Evolutionary conservation across 2,329 filamentous ascomycete species (phyloP), one percentile per base, ranked within the genome.

Genomic region (Pseudogymnoascus sp.): DNA sequence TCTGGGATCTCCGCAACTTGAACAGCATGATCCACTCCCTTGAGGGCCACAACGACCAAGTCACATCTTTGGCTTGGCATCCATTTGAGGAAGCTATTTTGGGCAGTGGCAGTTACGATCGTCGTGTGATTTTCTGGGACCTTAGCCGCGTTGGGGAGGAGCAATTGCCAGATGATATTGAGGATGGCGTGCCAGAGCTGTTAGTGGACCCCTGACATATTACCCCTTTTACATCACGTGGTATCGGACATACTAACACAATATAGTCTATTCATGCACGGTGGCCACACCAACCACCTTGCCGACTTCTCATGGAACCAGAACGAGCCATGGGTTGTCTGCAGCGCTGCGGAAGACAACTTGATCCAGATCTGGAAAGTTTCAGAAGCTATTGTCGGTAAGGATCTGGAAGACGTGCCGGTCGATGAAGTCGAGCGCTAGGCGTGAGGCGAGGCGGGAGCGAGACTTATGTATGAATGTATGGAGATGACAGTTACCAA

Each of bases 241-340:
- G 50, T 15, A 3, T 50, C 65, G 46, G 65, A 40, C 11, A 19
- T 26, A 63, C 63, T 65, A 17, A 65, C 38, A 42, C 7, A 56
- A 11, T 44, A 50, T 66, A 92, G 90, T 56, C 80, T 99, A 1
- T 99, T 99, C 78, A 97, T 99, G 93, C 95, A 99, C 72, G 95
- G 95, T 65, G 95, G 95, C 33, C 96, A 99, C 79, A 99, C 95
- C 10, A 97, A 97, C 77, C 89, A 96, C 68, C 86, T 99, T 66
- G 92, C 91, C 37, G 96, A 99, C 76, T 99, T 99, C 73, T 93
- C 89, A 77, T 99, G 93, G 93, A 99, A 99, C 76, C 86, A 87
- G 69, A 96, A 96, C 74, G 92, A 97, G 71, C 93, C 93, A 4
- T 99, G 96, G 96, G 85, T 97, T 63, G 90, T 99, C 68, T 93